These are phyloP conservation scores for Cladophialophora immunda DNA, from an alignment of 2,329 filamentous ascomycete genomes.

Conservation along the genomic window DNA sequence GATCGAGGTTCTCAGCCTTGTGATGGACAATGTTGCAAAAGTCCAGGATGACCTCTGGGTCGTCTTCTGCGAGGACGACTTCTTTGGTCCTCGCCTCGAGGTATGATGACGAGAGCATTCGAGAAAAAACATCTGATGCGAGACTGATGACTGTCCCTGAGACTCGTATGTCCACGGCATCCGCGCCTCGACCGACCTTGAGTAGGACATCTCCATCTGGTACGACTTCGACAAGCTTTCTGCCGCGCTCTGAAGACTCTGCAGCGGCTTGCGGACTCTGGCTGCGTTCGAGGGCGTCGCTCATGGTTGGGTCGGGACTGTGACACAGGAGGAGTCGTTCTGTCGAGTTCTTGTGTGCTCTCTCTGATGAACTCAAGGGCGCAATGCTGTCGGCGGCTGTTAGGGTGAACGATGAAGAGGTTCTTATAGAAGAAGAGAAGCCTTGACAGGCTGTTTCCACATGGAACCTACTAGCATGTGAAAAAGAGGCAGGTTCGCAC, in stretches of 20 bases:
- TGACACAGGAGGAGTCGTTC: background rate
- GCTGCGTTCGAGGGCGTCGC: background rate
- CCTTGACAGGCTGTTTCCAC: background rate
- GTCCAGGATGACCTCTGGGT: conserved; percentile 11
- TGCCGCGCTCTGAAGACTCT: background rate
- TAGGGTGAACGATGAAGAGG: background rate
- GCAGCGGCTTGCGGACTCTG: background rate
- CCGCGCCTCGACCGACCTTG: conserved; percentile 1
- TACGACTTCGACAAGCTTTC: background rate
- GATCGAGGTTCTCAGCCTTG: background rate
- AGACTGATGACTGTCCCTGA: conserved; percentile 9
- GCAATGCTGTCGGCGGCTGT: background rate
- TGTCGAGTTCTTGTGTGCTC: background rate
- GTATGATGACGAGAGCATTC: conserved; percentile 13
- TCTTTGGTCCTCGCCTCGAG: background rate
- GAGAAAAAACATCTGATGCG: conserved; percentile 8
- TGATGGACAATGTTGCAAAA: conserved; percentile 21
- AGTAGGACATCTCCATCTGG: conserved; percentile 11
- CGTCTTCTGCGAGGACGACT: background rate
- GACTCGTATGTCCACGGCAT: conserved; percentile 18
- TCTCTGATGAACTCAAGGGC: background rate
- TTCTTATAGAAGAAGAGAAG: background rate
- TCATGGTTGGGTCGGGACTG: background rate
- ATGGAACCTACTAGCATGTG: background rate
- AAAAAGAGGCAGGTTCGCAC: background rate